phyloP scores from a whole-genome alignment of 2,329 filamentous ascomycete genomes.

The Botrytis tulipae region DNA sequence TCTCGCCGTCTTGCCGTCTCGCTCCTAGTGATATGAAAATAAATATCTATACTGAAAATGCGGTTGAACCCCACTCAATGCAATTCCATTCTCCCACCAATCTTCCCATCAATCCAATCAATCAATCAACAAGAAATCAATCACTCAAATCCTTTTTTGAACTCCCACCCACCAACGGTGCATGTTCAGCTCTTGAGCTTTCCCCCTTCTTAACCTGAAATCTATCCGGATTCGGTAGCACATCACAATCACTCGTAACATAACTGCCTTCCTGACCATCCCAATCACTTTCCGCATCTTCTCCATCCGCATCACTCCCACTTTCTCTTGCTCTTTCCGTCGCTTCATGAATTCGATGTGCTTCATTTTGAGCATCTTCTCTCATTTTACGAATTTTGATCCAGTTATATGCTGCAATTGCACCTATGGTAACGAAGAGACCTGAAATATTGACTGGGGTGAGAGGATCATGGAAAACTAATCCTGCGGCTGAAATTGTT shows the following conservation, averaged over 20 bases:
- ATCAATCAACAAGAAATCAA: neutral
- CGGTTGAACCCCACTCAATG: neutral
- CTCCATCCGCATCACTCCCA: constrained; percentile 30
- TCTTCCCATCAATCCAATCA: neutral
- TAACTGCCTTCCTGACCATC: constrained; percentile 30
- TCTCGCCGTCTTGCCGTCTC: neutral
- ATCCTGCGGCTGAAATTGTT: constrained; percentile 83
- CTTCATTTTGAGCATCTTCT: constrained; percentile 61
- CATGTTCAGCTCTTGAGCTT: constrained; percentile 9
- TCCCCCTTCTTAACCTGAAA: constrained; percentile 18
- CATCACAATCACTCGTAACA: constrained; percentile 36
- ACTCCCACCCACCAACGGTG: neutral
- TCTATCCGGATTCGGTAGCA: constrained; percentile 28
- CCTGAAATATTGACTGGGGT: constrained; percentile 86
- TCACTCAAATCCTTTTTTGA: constrained; percentile 18
- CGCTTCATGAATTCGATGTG: constrained; percentile 40
- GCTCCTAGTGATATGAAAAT: neutral
- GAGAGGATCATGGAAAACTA: constrained; percentile 85
- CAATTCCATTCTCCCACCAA: neutral
- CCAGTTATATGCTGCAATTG: constrained; percentile 89
- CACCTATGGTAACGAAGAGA: constrained; percentile 80
- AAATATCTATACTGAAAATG: neutral
- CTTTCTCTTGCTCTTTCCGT: constrained; percentile 24
- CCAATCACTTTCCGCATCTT: constrained; percentile 33
- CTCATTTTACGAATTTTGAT: constrained; percentile 92